phyloP scores from a whole-genome alignment of 768 basidiomycete genomes.

The Mycena rosella region DNA sequence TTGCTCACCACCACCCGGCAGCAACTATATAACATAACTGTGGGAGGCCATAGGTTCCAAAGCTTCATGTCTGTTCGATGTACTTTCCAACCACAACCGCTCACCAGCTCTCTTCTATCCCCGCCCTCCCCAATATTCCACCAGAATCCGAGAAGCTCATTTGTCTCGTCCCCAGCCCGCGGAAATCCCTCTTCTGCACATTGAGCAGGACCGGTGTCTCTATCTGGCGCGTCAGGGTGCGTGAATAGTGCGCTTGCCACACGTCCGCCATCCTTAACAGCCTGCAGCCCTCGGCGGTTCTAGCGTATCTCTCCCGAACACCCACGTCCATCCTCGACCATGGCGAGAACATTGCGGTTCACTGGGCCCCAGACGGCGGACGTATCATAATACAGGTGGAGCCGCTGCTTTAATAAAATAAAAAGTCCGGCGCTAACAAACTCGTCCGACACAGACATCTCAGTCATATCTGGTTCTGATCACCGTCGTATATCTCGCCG shows the following conservation, averaged over 20 bases:
- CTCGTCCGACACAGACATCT: constrained; percentile 68
- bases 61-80: constrained; percentile 58
- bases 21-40: constrained; percentile 22
- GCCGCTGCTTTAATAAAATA: neutral
- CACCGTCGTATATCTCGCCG: constrained; percentile 70
- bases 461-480: constrained; percentile 85
- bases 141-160: constrained; percentile 65
- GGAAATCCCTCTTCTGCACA: constrained; percentile 83
- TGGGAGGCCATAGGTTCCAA: constrained; percentile 10
- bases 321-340: constrained; percentile 83
- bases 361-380: constrained; percentile 88
- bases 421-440: constrained; percentile 7
- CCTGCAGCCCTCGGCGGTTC: constrained; percentile 74
- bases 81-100: constrained; percentile 90
- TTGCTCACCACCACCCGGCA: constrained; percentile 12
- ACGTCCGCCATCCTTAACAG: constrained; percentile 8
- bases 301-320: constrained; percentile 83
- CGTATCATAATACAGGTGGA: constrained; percentile 83
- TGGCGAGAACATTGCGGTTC: constrained; percentile 79
- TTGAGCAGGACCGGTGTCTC: constrained; percentile 79
- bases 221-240: constrained; percentile 86
- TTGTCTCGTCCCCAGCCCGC: constrained; percentile 71
- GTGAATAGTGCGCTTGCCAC: constrained; percentile 42
- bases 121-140: constrained; percentile 73
- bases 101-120: constrained; percentile 75